Evolutionary conservation across 2,329 filamentous ascomycete genomes (phyloP), one percentile per base, ranked within the genome.

Genomic region (Xenoacremonium recifei): DNA sequence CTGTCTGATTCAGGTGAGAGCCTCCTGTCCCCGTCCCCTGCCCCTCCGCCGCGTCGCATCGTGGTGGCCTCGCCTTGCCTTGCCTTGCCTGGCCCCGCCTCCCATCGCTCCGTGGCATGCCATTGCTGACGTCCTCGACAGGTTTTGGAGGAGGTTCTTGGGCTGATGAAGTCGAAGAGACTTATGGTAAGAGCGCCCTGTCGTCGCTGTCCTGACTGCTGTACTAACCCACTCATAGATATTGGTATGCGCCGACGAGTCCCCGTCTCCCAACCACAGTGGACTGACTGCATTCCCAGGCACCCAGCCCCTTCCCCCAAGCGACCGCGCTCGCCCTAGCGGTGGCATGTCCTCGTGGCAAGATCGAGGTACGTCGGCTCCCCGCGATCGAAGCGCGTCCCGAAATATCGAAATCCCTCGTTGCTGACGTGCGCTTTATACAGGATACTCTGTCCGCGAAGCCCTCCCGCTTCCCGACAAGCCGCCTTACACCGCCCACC

Each of bases 161-260:
- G 93, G 93, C 93, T 61, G 95, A 99, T 73, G 93, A 99, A 68
- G 96, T 99, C 74, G 93, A 99, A 71, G 90, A 96, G 62, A 79
- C 87, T 54, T 80, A 83, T 68, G 75, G 87, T 92, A 78, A 75
- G 84, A 73, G 44, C 40, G 37, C 32, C 30, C 45, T 42, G 45
- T 44, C 33, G 35, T 21, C 20, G 38, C 21, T 12, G 13, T 37
- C 19, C 35, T 38, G 6, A 6, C 29, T 10, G n/a, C n/a, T 15
- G 42, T 50, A 50, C 62, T 67, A 57, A 66, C 56, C 13, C 43
- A 23, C 37, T 50, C 37, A n/a, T 43, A 64, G 67, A 63, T 30
- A 54, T 62, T 42, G 68, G 68, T 70, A 65, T 50, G 62, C 55
- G 39, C 45, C 35, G 31, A 21, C 45, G 27, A 35, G 42, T 39